These are phyloP conservation scores for Ogataea neopini DNA, from an alignment of 805 yeast species.

Conservation along the genomic window DNA sequence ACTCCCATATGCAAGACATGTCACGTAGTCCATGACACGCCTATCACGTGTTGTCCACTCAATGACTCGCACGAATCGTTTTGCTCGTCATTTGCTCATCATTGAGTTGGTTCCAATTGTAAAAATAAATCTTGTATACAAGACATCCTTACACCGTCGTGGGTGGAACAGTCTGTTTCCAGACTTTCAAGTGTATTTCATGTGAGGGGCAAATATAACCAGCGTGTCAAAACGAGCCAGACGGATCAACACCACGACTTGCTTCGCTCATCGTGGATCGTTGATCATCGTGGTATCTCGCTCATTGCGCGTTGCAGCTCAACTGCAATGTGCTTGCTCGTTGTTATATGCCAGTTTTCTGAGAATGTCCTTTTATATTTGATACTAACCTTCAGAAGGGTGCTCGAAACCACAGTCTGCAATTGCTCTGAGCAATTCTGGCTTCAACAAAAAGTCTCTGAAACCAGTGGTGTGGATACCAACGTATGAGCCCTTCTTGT, in stretches of 20 bases:
- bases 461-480: slow-evolving; percentile 98
- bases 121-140: background rate
- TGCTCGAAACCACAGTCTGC: slow-evolving; percentile 99
- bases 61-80: no score
- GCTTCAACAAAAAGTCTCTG: slow-evolving; percentile 95
- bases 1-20: no score
- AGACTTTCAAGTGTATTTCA: no score
- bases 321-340: no score
- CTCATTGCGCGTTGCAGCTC: no score
- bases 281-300: no score
- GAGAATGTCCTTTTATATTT: background rate
- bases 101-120: background rate
- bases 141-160: slow-evolving; percentile 1
- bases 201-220: background rate
- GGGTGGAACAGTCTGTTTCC: background rate
- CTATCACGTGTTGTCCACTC: no score
- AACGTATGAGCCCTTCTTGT: slow-evolving; percentile 95
- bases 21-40: no score
- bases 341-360: slow-evolving; percentile 5
- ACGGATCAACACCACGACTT: no score
- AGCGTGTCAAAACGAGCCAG: background rate
- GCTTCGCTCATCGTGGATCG: no score
- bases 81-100: no score
- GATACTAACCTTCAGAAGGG: slow-evolving; percentile 93
- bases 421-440: slow-evolving; percentile 95